Percentiles rank a stretch among this genome's conserved stretches.
Evolutionary conservation across 2,329 filamentous ascomycete genomes (phyloP).

Genomic region (Erysiphe neolycopersici): DNA sequence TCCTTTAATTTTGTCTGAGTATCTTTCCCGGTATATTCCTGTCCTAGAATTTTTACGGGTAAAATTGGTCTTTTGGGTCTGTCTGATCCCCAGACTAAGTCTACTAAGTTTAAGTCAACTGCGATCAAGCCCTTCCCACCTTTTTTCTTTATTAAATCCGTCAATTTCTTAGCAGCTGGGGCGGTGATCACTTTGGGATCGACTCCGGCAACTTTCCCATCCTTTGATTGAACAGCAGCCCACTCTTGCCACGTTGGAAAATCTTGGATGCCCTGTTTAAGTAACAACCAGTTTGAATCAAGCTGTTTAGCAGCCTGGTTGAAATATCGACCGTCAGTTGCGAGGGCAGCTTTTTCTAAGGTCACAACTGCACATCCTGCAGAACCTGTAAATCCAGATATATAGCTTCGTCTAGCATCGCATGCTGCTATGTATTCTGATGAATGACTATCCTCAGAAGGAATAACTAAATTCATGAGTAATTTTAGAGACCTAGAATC

Average conservation of each 20-base stretch:
- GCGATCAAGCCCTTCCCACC: slow-evolving; percentile 53
- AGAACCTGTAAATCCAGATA: slow-evolving; percentile 84
- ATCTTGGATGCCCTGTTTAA: slow-evolving; percentile 83
- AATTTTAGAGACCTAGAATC: slow-evolving; percentile 4
- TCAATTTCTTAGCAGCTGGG: slow-evolving; percentile 45
- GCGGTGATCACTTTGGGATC: slow-evolving; percentile 68
- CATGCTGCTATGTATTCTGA: slow-evolving; percentile 97
- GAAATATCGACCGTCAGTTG: slow-evolving; percentile 93
- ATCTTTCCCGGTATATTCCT: slow-evolving; percentile 56
- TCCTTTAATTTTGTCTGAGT: slow-evolving; percentile 64
- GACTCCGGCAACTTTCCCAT: slow-evolving; percentile 69
- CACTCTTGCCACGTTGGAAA: slow-evolving; percentile 97
- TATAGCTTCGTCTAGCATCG: slow-evolving; percentile 72
- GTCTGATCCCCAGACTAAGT: slow-evolving; percentile 56
- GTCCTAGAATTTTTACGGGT: slow-evolving; percentile 41
- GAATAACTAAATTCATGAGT: slow-evolving; percentile 38
- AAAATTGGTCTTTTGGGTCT: slow-evolving; percentile 53
- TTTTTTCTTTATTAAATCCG: slow-evolving; percentile 65
- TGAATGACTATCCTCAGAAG: slow-evolving; percentile 89
- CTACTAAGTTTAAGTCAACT: slow-evolving; percentile 63
- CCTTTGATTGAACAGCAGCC: slow-evolving; percentile 63
- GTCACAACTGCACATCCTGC: slow-evolving; percentile 83
- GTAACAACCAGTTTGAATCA: slow-evolving; percentile 66
- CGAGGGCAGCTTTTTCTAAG: slow-evolving; percentile 59
- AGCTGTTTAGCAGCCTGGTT: slow-evolving; percentile 84